Percentiles rank a stretch among this genome's conserved stretches.
Conservation (phyloP, 2,329 filamentous ascomycete genomes). For the Colletotrichum camelliae region DNA sequence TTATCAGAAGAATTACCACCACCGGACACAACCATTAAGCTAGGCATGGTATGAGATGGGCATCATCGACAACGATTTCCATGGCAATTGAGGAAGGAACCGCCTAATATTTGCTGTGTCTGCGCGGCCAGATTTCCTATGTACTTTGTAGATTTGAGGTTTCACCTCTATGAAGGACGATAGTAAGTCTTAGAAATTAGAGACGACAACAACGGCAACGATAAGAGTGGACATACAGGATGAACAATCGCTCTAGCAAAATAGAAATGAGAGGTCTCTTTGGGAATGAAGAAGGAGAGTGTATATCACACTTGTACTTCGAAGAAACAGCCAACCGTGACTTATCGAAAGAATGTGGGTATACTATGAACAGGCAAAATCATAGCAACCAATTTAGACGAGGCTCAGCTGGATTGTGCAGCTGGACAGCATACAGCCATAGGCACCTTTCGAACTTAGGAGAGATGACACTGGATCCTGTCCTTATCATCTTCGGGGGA, state of each 20-base stretch:
- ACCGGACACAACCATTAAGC: background rate
- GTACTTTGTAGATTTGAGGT: background rate
- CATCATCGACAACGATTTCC: background rate
- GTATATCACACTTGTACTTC: background rate
- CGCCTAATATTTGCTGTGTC: background rate
- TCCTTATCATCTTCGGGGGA: no score
- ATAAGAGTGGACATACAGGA: no score
- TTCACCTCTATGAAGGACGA: background rate
- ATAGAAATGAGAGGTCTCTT: no score
- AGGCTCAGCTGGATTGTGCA: accelerated
- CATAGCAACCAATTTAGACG: accelerated
- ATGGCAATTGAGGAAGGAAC: background rate
- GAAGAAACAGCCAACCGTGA: background rate
- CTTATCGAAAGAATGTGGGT: background rate
- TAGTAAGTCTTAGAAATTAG: background rate
- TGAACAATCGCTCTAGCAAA: no score
- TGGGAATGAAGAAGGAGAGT: background rate
- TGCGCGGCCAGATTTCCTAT: background rate
- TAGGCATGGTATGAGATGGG: background rate
- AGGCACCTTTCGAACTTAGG: background rate
- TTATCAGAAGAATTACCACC: background rate
- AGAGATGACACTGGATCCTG: background rate
- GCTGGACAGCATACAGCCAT: background rate
- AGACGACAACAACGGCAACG: background rate
- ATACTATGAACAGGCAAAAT: background rate